These are phyloP conservation scores for Scedosporium minutisporum DNA, from an alignment of 2,329 filamentous ascomycete genomes.

Conservation along the genomic window DNA sequence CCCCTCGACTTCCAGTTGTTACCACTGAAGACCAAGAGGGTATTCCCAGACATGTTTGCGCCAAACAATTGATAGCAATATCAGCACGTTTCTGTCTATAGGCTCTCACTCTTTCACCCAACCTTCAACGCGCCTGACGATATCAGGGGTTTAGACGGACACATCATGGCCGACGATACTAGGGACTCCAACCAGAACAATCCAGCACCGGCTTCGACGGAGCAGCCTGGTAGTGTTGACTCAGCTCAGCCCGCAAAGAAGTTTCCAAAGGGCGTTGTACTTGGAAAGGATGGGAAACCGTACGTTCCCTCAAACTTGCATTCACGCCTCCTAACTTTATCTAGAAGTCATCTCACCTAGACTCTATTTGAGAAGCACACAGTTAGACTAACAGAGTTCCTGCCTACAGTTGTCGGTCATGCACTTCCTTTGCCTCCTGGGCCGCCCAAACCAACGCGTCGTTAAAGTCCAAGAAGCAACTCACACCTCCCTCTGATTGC, in stretches of 20 bases:
- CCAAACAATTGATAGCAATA: too few species aligned
- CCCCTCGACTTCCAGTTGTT: too few species aligned
- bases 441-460: constrained; percentile 41
- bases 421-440: constrained; percentile 58
- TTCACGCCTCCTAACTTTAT: background rate
- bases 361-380: background rate
- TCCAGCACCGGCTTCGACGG: constrained; percentile 12
- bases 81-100: too few species aligned
- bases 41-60: too few species aligned
- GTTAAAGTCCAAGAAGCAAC: constrained; percentile 15
- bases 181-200: constrained; percentile 16
- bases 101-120: too few species aligned
- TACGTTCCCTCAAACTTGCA: constrained; percentile 32
- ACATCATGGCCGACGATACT: constrained; percentile 22
- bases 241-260: constrained; percentile 30
- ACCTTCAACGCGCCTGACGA: too few species aligned
- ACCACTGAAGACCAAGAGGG: too few species aligned
- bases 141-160: background rate
- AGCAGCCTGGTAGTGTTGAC: constrained; percentile 13
- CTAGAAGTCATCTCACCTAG: too few species aligned
- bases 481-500: constrained; percentile 51
- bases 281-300: constrained; percentile 79
- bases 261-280: constrained; percentile 61
- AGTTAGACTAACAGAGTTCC: background rate
- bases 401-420: constrained; percentile 54